Conservation (phyloP, 768 basidiomycete genomes). For the Paxillus rubicundulus region DNA sequence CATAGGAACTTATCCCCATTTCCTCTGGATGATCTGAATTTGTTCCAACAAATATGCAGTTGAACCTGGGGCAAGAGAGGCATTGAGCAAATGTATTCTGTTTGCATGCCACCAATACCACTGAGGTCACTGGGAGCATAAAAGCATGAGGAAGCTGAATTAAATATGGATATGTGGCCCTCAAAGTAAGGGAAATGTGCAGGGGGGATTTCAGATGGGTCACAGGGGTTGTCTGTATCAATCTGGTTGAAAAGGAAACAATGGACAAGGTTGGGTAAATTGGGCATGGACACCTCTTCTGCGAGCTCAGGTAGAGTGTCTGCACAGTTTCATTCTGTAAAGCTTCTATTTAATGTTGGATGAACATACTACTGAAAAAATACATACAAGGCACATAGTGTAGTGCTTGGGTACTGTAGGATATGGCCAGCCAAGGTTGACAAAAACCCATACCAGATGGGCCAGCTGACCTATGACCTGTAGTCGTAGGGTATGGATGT, state of each 20-base stretch:
- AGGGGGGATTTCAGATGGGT: too few relatives aligned
- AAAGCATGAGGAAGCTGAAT: constrained; percentile 21
- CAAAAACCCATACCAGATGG: too few relatives aligned
- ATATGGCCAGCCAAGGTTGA: too few relatives aligned
- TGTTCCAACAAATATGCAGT: constrained; percentile 28
- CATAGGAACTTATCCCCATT: constrained; percentile 15
- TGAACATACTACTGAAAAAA: too few relatives aligned
- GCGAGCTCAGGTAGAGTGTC: too few relatives aligned
- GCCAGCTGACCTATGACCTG: too few relatives aligned
- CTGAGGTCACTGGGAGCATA: constrained; percentile 33
- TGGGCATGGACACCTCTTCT: too few relatives aligned
- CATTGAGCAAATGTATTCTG: constrained; percentile 17
- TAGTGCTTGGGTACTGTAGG: too few relatives aligned
- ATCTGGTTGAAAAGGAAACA: constrained; percentile 1
- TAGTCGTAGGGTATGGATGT: too few relatives aligned
- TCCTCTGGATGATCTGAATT: constrained; percentile 10
- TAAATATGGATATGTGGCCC: constrained; percentile 10
- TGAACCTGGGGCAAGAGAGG: constrained; percentile 14
- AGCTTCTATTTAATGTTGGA: neutral
- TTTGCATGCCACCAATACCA: too few relatives aligned
- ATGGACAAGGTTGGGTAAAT: neutral
- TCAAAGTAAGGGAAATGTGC: neutral
- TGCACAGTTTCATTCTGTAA: neutral
- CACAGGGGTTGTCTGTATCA: constrained; percentile 8
- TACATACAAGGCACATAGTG: too few relatives aligned